These are phyloP conservation scores for Lithospermum erythrorhizon DNA, from an alignment of 257 asterid genomes.

Conservation along the genomic window DNA sequence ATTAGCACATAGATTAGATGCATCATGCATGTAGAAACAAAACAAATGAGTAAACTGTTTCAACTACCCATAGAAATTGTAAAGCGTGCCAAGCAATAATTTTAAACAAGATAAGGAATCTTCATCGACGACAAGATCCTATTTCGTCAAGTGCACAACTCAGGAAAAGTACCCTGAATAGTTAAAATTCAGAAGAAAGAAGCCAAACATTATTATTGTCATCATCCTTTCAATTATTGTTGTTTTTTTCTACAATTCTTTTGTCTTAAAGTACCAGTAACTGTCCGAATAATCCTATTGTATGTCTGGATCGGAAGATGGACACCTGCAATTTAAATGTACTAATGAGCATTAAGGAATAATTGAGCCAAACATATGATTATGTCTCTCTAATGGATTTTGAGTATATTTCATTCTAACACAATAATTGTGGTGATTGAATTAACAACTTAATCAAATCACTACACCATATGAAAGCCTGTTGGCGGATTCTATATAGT, in stretches of 20 bases:
- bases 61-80: neutral
- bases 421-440: no score
- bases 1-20: no score
- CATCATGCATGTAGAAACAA: no score
- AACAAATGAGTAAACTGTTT: no score
- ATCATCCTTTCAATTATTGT: neutral
- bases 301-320: no score
- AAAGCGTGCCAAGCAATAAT: neutral
- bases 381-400: no score
- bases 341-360: neutral
- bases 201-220: neutral
- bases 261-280: neutral
- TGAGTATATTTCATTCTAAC: neutral
- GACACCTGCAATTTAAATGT: neutral
- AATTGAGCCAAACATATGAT: neutral
- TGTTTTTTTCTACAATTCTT: neutral
- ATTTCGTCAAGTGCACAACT: neutral
- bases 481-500: neutral
- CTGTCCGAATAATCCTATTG: no score
- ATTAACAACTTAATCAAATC: neutral
- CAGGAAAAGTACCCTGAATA: neutral
- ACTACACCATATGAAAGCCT: neutral
- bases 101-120: neutral
- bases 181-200: neutral
- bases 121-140: neutral